Base-by-base conservation (phyloP, 768 basidiomycete genomes). In the Trametes gibbosa region DNA sequence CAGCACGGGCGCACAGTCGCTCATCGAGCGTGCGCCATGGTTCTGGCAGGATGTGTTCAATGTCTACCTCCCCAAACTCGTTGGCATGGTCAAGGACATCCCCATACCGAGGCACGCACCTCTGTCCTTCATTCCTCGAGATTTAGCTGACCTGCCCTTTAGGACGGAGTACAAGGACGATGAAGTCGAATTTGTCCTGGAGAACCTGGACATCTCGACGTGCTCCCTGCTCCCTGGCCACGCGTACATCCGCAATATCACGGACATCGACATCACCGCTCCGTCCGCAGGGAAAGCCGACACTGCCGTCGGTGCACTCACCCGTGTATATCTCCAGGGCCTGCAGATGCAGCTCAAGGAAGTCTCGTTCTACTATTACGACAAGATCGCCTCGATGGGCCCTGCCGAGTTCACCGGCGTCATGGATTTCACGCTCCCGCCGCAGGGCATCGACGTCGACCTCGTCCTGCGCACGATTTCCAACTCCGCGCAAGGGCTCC, bases 41-140 rank as follows among this genome's bases (percentile, higher is more conserved):
- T 82, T 90, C 73, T 89, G 86, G 86, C 81, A 86, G 69, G 92
- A 95, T 60, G 59, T 92, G 7, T 86, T 90, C 76, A 89, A 86
- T 65, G 87, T 92, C 16, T 92, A 92, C 66, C 69, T 89, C 0
- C 91, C 90, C 16, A 79, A 80, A 9, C 34, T 82, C 1, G 68
- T 87, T 55, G 64, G 59, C 25, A 72, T 80, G 66, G 61, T 89
- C 68, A 81, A 82, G 64, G 80, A 82, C 52, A 71, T 90, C 14
- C 88, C 88, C 12, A 88, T 90, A 50, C 89, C 89, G 6, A 80
- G 87, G 87, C 84, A 57, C 17, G 75, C 64, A 2, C 21, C 14
- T 1, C 21, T 1, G 17, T 32, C 17, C 25, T 58, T 8, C 19
- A 7, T 45, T 7, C 12, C 34, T 3, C 12, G 10, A 43, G 16